phyloP scores from a whole-genome alignment of 305 asterid species.

The Fraxinus floribunda region DNA sequence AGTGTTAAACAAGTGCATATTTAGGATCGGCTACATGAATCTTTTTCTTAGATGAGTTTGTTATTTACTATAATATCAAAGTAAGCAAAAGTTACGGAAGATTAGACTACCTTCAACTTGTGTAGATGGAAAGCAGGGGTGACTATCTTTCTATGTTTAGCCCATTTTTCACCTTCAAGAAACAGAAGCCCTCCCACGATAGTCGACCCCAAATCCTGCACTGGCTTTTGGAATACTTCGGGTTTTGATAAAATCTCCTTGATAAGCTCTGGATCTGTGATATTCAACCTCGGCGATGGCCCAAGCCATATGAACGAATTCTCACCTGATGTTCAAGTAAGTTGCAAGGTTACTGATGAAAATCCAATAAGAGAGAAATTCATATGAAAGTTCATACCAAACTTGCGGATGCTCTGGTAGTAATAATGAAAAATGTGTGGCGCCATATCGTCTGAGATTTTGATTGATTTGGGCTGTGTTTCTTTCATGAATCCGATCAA shows the following conservation, averaged over 20 bases:
- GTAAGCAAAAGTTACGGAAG: not conserved
- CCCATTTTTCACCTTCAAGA: conserved; percentile 38
- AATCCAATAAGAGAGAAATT: not conserved
- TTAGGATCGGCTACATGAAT: not conserved
- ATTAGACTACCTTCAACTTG: conserved; percentile 27
- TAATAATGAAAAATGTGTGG: conserved; percentile 26
- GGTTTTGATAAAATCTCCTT: conserved; percentile 25
- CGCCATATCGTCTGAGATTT: conserved; percentile 20
- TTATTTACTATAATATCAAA: not conserved
- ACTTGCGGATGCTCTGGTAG: conserved; percentile 16
- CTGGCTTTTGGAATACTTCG: conserved; percentile 25
- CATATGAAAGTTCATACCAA: conserved; percentile 9
- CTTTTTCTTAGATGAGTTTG: not conserved
- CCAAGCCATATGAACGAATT: conserved; percentile 42
- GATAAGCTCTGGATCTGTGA: conserved; percentile 29
- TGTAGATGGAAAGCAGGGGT: conserved; percentile 29
- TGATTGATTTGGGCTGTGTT: conserved; percentile 16
- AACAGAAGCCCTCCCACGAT: conserved; percentile 24
- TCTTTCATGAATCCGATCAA: not conserved
- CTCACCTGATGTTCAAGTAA: conserved; percentile 29
- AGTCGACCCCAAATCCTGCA: not conserved
- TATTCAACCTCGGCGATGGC: conserved; percentile 35
- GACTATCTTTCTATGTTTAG: conserved; percentile 32
- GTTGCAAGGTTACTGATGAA: not conserved
- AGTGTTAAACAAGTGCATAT: not conserved